Conservation (phyloP, 768 basidiomycete species). For the Thelephora ganbajun region DNA sequence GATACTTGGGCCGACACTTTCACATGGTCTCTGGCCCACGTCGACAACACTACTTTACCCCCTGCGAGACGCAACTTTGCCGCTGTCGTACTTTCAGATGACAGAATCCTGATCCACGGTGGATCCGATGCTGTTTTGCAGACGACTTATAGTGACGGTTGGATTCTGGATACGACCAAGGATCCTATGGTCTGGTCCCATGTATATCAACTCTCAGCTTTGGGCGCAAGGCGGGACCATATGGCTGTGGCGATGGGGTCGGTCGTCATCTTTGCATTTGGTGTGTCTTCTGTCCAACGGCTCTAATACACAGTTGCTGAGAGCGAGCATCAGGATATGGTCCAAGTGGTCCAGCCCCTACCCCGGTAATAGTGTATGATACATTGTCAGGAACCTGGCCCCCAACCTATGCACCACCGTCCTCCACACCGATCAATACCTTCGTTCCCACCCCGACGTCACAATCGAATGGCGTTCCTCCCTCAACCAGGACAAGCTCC, state of each 20-base stretch:
- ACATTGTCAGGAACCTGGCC: constrained; percentile 20
- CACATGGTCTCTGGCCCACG: constrained; percentile 35
- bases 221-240: constrained; percentile 63
- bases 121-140: constrained; percentile 46
- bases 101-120: constrained; percentile 62
- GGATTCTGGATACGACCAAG: constrained; percentile 46
- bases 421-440: constrained; percentile 2
- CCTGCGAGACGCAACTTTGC: constrained; percentile 51
- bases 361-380: constrained; percentile 41
- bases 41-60: constrained; percentile 31
- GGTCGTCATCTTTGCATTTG: constrained; percentile 65
- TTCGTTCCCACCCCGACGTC: neutral
- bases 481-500: neutral
- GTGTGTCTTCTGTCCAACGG: constrained; percentile 26
- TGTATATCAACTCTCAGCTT: constrained; percentile 33
- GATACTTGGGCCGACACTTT: constrained; percentile 35
- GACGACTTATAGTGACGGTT: constrained; percentile 49
- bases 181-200: constrained; percentile 47
- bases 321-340: constrained; percentile 10
- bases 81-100: constrained; percentile 31
- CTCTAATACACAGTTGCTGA: neutral
- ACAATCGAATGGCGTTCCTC: neutral
- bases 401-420: constrained; percentile 24
- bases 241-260: constrained; percentile 47
- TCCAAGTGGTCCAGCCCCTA: constrained; percentile 32